Percentiles rank a stretch among this genome's conserved stretches.
Conservation (phyloP, 176 grass and related monocot species). For the Avena insularis region DNA sequence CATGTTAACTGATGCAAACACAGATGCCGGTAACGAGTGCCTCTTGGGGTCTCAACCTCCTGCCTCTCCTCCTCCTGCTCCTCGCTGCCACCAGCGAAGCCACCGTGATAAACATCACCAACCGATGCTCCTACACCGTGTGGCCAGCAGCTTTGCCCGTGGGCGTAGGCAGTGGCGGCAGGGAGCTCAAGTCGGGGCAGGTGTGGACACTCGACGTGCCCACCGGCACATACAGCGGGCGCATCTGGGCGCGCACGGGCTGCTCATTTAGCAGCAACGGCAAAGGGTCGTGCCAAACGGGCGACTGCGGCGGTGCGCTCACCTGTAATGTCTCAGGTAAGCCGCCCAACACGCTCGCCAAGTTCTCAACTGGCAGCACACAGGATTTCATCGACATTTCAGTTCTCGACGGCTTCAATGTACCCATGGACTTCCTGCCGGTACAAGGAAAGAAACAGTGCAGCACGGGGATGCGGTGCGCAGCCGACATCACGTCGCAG, state of each 20-base stretch:
- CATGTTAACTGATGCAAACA: neutral
- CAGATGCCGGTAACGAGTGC: neutral
- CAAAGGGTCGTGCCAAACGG: conserved; percentile 30
- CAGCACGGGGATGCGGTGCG: neutral
- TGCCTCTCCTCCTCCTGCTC: neutral
- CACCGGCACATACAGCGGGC: neutral
- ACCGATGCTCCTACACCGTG: neutral
- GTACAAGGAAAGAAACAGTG: neutral
- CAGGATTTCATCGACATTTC: neutral
- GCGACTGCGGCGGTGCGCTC: neutral
- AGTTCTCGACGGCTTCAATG: neutral
- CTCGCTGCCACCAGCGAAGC: neutral
- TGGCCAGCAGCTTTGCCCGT: neutral
- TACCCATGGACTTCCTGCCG: neutral
- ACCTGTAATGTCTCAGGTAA: neutral
- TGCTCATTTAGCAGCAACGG: conserved; percentile 25
- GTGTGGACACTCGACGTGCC: neutral
- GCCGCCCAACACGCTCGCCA: neutral
- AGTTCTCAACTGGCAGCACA: neutral
- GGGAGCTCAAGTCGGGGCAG: neutral
- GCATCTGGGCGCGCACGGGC: neutral
- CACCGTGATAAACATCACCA: neutral
- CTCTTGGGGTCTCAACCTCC: neutral
- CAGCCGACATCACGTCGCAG: neutral
- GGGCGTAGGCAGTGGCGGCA: neutral